Percentiles rank a stretch among this genome's conserved stretches.
These are phyloP conservation scores for Candida gigantensis DNA, from an alignment of 1,139 yeast species.

Conservation along the genomic window DNA sequence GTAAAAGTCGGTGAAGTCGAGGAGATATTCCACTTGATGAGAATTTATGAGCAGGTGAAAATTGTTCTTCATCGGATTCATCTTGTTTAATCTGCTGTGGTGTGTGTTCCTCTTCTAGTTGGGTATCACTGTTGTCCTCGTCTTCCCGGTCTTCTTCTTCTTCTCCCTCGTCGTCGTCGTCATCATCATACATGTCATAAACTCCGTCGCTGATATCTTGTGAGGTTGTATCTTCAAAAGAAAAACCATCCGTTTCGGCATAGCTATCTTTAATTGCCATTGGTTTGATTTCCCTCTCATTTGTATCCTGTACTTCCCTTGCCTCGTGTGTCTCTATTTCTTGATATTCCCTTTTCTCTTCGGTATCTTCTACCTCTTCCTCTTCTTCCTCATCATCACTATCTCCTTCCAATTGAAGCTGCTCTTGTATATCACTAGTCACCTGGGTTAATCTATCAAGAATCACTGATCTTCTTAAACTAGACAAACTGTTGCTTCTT, in stretches of 20 bases:
- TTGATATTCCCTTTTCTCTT: not conserved
- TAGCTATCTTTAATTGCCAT: not conserved
- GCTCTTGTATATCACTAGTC: conserved; percentile 43
- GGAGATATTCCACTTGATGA: conserved; percentile 1
- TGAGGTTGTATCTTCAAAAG: conserved; percentile 13
- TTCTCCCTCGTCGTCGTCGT: conserved; percentile 1
- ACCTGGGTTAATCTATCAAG: conserved; percentile 43
- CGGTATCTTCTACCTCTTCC: conserved; percentile 2
- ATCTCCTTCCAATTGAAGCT: conserved; percentile 24
- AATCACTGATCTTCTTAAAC: conserved; percentile 38
- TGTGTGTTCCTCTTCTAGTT: not conserved
- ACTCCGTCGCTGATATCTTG: conserved; percentile 5
- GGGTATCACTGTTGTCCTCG: not conserved
- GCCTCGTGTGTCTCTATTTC: not conserved
- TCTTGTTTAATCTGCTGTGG: not conserved
- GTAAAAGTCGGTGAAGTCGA: conserved; percentile 1
- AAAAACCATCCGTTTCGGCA: conserved; percentile 17
- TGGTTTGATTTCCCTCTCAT: not conserved
- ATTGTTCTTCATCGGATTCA: not conserved
- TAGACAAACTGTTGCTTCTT: conserved; percentile 9
- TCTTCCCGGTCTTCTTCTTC: not conserved
- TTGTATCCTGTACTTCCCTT: conserved; percentile 1
- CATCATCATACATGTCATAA: too few relatives aligned
- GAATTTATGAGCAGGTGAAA: conserved; percentile 1
- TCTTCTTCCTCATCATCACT: conserved; percentile 11